A percentile compares a stretch with the other conserved stretches of the same genome.
These are phyloP conservation scores for Wolfiporia cocos DNA, from an alignment of 1,284 basidiomycete genomes.

Conservation along the genomic window DNA sequence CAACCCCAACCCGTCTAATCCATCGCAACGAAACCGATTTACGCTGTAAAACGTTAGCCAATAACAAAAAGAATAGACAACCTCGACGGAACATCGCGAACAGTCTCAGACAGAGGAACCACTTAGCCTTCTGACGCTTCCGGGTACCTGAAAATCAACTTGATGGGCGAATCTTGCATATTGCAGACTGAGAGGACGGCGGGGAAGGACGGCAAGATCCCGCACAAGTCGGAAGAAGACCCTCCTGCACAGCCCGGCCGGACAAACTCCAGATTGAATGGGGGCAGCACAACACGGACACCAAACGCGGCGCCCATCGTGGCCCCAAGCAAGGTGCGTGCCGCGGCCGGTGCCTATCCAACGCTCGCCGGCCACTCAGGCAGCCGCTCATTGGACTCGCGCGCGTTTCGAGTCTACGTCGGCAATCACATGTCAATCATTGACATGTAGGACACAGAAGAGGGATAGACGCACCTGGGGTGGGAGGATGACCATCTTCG, in stretches of 20 bases:
- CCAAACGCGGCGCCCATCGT: background rate
- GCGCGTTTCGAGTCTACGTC: background rate
- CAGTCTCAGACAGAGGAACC: background rate
- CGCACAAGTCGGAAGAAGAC: background rate
- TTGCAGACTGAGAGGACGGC: background rate
- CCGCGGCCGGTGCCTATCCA: background rate
- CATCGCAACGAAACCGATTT: background rate
- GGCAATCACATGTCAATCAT: background rate
- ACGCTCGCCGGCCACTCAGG: background rate
- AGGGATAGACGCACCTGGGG: constrained; percentile 36
- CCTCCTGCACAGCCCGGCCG: too few species aligned
- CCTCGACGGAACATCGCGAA: too few species aligned
- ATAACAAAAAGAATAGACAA: background rate
- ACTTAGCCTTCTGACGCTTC: background rate
- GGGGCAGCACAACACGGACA: background rate
- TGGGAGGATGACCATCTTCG: constrained; percentile 24
- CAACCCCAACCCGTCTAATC: too few species aligned
- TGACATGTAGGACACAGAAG: background rate
- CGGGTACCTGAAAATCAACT: background rate
- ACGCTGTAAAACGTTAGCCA: background rate
- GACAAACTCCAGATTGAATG: too few species aligned
- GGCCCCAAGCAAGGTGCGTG: background rate
- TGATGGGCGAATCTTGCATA: background rate
- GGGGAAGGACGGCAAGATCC: background rate
- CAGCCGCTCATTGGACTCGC: background rate